Conservation (phyloP, 805 yeast genomes). For the Saturnispora sekii region DNA sequence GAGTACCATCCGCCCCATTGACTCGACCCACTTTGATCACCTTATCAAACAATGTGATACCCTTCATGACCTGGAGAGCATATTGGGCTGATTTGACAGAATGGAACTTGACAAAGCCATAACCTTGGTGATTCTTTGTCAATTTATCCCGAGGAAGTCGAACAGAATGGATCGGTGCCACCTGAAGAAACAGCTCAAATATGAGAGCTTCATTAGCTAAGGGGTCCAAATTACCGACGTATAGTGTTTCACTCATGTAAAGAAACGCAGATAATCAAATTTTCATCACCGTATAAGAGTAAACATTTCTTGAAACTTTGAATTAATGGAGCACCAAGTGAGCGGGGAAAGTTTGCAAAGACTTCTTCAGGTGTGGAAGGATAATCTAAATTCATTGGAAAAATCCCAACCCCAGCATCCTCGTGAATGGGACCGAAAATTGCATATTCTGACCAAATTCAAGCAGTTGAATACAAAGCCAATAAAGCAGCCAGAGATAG, state of each 20-base stretch:
- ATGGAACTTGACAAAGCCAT: slow-evolving; percentile 72
- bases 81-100: slow-evolving; percentile 58
- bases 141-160: slow-evolving; percentile 75
- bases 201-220: slow-evolving; percentile 61
- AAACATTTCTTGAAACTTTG: neutral
- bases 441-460: slow-evolving; percentile 3
- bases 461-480: neutral
- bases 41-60: slow-evolving; percentile 52
- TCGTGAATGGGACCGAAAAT: neutral
- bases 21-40: slow-evolving; percentile 49
- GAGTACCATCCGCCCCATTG: slow-evolving; percentile 1
- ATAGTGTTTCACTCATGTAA: slow-evolving; percentile 42
- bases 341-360: neutral
- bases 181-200: slow-evolving; percentile 77
- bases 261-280: no score
- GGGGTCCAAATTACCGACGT: slow-evolving; percentile 76
- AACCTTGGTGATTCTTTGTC: slow-evolving; percentile 67
- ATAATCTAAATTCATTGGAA: neutral
- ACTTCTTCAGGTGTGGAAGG: neutral
- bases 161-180: slow-evolving; percentile 65
- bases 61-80: slow-evolving; percentile 49
- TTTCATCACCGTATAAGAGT: no score
- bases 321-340: neutral
- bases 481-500: neutral
- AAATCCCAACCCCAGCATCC: neutral